Base-by-base conservation (phyloP, 345 rosid species). In the Eucalyptus rudis region DNA sequence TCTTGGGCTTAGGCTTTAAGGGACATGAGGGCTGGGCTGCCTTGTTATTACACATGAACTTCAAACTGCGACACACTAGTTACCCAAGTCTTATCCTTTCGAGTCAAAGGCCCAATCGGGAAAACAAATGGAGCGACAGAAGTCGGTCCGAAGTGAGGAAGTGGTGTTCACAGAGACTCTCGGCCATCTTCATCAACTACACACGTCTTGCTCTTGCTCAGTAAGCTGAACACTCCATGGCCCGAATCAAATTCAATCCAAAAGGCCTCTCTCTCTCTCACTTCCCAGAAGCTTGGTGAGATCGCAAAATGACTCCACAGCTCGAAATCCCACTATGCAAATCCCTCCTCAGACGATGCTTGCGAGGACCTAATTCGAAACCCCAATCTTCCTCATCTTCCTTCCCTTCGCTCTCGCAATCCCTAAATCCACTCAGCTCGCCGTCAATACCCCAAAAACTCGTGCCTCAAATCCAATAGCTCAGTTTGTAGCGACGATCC, bases 291-390 rank as follows among this genome's bases (percentile, higher is more conserved):
- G 22, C 11, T 31, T 66, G 79, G 79, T 3, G 22, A 31, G 36
- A 66, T 31, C 79, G 40, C 40, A 31, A 15, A 66, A 66, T 66
- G 79, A 33, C 79, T 87, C 88, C 56, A 90, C 90, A 88, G 56
- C 92, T 92, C n/a, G 91, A 89, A 47, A 80, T 92, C 71, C 86
- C 93, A 58, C 92, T 93, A 84, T 89, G 88, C 40, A 93, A 92
- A 25, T 86, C 89, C 9, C 86, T 96, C 71, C 44, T 88, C 54
- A 87, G 91, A 71, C 88, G 29, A 52, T 33, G 89, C 64, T 31
- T 54, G 7, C 90, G 87, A 43, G 86, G 68, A 89, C 92, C 25
- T 45, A 47, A 40, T 51, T 59, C 91, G 36, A 89, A 49, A 81
- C 79, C 86, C 29, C 62, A 13, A 56, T 86, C 80, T 87, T 54